Conservation (phyloP, 495 filamentous ascomycete species). For the Neurospora sp. region DNA sequence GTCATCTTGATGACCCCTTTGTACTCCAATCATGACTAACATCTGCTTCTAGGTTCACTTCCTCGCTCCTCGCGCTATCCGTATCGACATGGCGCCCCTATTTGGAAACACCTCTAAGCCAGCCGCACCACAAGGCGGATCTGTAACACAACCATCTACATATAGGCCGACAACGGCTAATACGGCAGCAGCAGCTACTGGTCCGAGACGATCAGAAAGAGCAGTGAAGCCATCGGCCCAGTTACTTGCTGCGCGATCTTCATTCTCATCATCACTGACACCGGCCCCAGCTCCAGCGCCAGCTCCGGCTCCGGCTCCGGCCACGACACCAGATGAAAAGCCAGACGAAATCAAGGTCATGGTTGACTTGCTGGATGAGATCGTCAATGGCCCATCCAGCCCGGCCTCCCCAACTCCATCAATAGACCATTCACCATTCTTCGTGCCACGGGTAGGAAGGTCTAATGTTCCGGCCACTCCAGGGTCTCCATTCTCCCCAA, state of each 20-base stretch:
- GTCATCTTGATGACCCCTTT: conserved; percentile 13
- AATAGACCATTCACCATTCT: conserved; percentile 13
- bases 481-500: neutral
- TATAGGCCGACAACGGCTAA: conserved; percentile 7
- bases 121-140: conserved; percentile 1
- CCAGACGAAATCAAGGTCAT: conserved; percentile 21
- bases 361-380: conserved; percentile 35
- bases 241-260: neutral
- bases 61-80: conserved; percentile 41
- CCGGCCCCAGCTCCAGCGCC: neutral
- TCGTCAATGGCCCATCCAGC: conserved; percentile 22
- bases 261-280: neutral
- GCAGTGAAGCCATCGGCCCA: neutral
- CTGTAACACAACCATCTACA: conserved; percentile 7
- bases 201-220: neutral
- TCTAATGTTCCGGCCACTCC: neutral
- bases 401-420: conserved; percentile 27
- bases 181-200: neutral
- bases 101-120: conserved; percentile 26
- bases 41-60: conserved; percentile 31
- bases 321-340: neutral
- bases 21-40: conserved; percentile 13
- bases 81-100: conserved; percentile 46
- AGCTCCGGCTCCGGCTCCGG: neutral
- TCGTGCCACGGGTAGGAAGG: neutral